Evolutionary conservation across 2,329 filamentous ascomycete genomes (phyloP), one percentile per base, ranked within the genome.

Genomic region (Drechslera avenae): DNA sequence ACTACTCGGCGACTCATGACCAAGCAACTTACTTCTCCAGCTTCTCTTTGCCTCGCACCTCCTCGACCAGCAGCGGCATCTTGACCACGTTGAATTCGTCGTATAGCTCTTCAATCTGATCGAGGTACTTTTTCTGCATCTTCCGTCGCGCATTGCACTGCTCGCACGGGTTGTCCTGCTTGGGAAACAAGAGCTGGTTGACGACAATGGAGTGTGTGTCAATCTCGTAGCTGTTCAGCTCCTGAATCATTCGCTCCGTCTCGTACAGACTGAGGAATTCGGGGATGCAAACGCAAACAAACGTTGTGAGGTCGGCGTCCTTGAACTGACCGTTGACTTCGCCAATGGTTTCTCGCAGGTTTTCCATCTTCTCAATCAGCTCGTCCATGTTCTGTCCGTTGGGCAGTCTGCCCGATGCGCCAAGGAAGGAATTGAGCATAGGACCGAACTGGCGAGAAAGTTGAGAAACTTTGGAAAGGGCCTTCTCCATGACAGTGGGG

Each of bases 51-150:
- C 94, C 94, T 67, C 94, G 82, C 8, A 99, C 92, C 78, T 99
- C 94, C 74, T 99, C 93, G 1, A 96, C 90, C 52, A 99, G 78
- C 68, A 99, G 76, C 31, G 94, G 94, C 92, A 99, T 97, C 81
- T 93, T 93, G 63, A 99, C 93, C 32, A 99, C 92, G 72, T 99
- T 96, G 79, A 99, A 99, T 75, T 99, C 94, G 70, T 97, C 92
- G 73, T 99, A 99, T 52, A 99, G 78, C 79, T 99, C 94, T 77
- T 96, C 92, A 67, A 97, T 97, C 81, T 99, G 93, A 72, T 97
- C 92, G 35, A 99, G 82, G 73, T 99, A 99, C 80, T 99, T 99
- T 81, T 91, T 94, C 81, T 99, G 94, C 94, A 99, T 99, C 81
- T 95, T 95, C 69, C 92, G 82, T 59, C 94, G 82, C 37, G 94